phyloP scores from a whole-genome alignment of 1,284 basidiomycete genomes.

The Fistulinella staudtii region DNA sequence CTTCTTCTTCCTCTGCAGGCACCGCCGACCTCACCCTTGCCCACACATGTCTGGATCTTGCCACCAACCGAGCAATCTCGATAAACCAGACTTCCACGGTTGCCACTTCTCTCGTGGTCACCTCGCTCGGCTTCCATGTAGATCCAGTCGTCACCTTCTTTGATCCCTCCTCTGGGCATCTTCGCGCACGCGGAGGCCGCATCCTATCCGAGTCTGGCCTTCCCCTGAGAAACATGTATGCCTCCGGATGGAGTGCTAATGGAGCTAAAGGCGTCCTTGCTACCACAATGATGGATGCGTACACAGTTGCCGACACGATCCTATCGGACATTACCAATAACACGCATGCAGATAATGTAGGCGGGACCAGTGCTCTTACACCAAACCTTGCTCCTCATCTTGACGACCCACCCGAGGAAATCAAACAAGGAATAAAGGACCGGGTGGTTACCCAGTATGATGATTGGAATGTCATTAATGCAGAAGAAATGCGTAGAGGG shows the following conservation, averaged over 20 bases:
- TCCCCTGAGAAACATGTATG: conserved; percentile 69
- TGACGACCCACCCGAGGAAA: conserved; percentile 47
- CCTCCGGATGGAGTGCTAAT: conserved; percentile 90
- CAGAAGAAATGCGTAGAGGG: conserved; percentile 63
- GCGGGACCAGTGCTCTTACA: conserved; percentile 21
- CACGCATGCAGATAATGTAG: conserved; percentile 3
- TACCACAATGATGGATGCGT: conserved; percentile 92
- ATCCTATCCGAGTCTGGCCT: conserved; percentile 45
- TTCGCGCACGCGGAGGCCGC: conserved; percentile 52
- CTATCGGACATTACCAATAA: conserved; percentile 62
- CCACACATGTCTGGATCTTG: conserved; percentile 57
- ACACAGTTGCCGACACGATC: conserved; percentile 71
- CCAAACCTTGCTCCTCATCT: conserved; percentile 32
- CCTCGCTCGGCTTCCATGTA: conserved; percentile 84
- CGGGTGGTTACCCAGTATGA: conserved; percentile 54
- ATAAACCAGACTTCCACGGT: conserved; percentile 56
- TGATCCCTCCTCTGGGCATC: conserved; percentile 49
- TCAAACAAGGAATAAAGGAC: conserved; percentile 50
- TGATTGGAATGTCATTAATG: conserved; percentile 68
- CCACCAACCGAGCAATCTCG: conserved; percentile 48
- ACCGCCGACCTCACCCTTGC: conserved; percentile 47
- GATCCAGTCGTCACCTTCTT: conserved; percentile 56
- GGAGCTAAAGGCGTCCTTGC: conserved; percentile 94
- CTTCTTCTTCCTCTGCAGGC: conserved; percentile 23
- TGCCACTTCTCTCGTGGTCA: conserved; percentile 76